Evolutionary conservation across 805 yeast genomes (phyloP).

Genomic region (Teunomyces kruisii): DNA sequence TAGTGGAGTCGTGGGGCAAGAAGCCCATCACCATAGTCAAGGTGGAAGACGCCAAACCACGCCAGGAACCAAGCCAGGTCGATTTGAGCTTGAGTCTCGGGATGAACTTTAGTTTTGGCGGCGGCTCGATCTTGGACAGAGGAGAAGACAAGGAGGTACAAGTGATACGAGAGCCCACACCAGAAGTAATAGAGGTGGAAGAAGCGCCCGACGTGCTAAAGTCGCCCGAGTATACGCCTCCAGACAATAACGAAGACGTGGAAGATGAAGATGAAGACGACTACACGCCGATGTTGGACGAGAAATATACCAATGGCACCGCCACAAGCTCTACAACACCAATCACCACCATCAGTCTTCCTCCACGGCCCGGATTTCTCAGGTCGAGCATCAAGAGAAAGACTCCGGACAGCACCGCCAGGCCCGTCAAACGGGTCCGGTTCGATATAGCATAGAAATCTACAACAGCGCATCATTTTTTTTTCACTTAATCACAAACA

Average conservation of each 20-base stretch:
- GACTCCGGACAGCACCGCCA: background rate
- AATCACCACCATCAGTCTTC: too few species aligned
- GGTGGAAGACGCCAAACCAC: constrained; percentile 10
- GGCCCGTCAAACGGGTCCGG: constrained; percentile 28
- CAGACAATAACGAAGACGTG: background rate
- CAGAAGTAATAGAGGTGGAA: background rate
- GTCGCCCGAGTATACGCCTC: background rate
- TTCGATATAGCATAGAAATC: constrained; percentile 18
- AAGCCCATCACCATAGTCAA: constrained; percentile 9
- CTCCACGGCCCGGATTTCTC: constrained; percentile 1
- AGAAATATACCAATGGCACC: background rate
- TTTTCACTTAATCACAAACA: too few species aligned
- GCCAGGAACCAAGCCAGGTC: too few species aligned
- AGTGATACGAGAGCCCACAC: background rate
- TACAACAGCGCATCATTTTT: too few species aligned
- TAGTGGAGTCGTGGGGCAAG: constrained; percentile 23
- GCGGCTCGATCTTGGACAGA: background rate
- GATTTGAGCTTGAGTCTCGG: constrained; percentile 20
- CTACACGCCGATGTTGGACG: constrained; percentile 10
- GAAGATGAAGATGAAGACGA: constrained; percentile 13
- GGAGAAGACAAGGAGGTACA: background rate
- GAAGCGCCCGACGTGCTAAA: background rate
- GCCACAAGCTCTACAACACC: background rate
- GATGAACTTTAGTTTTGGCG: constrained; percentile 15
- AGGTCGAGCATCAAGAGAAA: constrained; percentile 6